Evolutionary conservation across 805 yeast genomes (phyloP), one percentile per base, ranked within the genome.

Genomic region (Kregervanrija fluxuum): DNA sequence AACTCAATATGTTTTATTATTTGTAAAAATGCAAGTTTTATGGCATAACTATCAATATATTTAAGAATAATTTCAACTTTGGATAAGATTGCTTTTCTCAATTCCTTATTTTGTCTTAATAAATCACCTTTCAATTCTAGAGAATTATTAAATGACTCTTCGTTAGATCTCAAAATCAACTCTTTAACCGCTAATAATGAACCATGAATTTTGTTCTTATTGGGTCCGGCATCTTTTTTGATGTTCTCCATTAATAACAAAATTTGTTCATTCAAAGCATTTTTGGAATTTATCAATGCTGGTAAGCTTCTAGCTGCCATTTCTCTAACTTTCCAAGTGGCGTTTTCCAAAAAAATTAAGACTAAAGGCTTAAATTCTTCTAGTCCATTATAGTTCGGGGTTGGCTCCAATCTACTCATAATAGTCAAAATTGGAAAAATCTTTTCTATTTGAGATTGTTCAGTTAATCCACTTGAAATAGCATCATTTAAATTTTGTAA

Each of bases 261-360:
- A 3, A 40, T 31, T 5, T 69, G 55, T 32, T 69, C 68, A 4
- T 51, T 50, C 1, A 16, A 10, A 28, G 54, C 46, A 2, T 64
- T 54, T 8, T 64, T 57, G 1, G 62, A 66, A 1, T 55, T 52
- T 11, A 75, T 59, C 40, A 82, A 60, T 0, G 81, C 64, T 0
- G 82, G 75, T 2, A 86, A 54, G 4, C 88, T 76, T 55, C 80
- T 71, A 0, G 96, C 86, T 0, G 95, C 85, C 77, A 86, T 76
- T 56, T 90, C 96, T 49, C 99, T 73, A 8, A 93, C 73, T 54
- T 88, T 88, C 96, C 96, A 91, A 44, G 72, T 67, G 37, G 62
- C 62, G 47, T 78, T 75, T 0, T 67, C 66, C 30, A 90, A 64
- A 49, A 82, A 72, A 14, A 54, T 42, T 22, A 67, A 52, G 12